A percentile compares a stretch with the other conserved stretches of the same genome.
phyloP scores from a whole-genome alignment of 2,329 filamentous ascomycete genomes.

The Chaetothyriales sp. region DNA sequence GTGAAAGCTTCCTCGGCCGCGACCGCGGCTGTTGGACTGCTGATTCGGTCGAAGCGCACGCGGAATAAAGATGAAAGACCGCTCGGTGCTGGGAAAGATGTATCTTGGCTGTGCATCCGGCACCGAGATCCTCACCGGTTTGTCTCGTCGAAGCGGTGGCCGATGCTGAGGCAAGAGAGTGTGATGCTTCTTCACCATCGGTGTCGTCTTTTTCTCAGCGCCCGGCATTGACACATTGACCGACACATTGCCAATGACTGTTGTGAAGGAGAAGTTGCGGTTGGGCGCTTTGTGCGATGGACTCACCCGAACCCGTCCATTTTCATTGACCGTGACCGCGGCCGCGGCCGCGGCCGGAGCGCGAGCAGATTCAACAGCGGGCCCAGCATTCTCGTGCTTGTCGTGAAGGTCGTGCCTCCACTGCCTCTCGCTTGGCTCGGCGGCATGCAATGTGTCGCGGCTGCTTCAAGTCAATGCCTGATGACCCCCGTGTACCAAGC shows the following conservation, averaged over 20 bases:
- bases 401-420: constrained; percentile 97
- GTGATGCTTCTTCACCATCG: constrained; percentile 75
- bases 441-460: constrained; percentile 3
- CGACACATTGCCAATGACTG: constrained; percentile 69
- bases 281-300: constrained; percentile 41
- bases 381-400: constrained; percentile 20
- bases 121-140: constrained; percentile 85
- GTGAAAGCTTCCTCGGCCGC: constrained; percentile 60
- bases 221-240: constrained; percentile 68
- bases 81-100: constrained; percentile 76
- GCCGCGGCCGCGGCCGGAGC: background rate
- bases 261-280: constrained; percentile 68
- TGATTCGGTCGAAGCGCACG: constrained; percentile 86
- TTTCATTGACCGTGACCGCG: background rate
- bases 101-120: constrained; percentile 65
- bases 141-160: constrained; percentile 84
- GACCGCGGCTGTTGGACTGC: constrained; percentile 53
- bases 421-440: constrained; percentile 13
- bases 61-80: constrained; percentile 97
- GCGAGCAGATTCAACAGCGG: background rate
- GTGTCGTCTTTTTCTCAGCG: constrained; percentile 58
- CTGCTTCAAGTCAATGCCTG: background rate
- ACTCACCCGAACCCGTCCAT: background rate
- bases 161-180: constrained; percentile 90
- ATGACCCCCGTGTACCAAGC: background rate